Conservation (phyloP, 1,284 basidiomycete species). For the Pseudomicrostroma phylloplanum region DNA sequence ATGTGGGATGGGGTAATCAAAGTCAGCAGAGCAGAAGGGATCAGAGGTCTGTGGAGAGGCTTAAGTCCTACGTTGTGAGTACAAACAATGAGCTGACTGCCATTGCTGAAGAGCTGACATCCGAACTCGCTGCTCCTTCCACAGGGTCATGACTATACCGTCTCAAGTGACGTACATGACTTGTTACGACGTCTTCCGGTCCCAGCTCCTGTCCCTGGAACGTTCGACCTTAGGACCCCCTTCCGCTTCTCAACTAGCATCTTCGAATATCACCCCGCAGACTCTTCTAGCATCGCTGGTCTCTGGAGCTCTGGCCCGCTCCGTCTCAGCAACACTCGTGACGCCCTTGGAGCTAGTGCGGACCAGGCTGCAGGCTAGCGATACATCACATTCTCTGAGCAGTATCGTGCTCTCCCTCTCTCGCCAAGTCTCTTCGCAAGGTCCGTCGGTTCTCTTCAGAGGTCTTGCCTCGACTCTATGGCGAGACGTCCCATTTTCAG, state of each 20-base stretch:
- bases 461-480: slow-evolving; percentile 86
- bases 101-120: not conserved
- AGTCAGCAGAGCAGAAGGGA: slow-evolving; percentile 37
- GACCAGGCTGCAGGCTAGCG: slow-evolving; percentile 70
- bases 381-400: slow-evolving; percentile 19
- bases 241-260: slow-evolving; percentile 1
- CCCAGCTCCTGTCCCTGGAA: slow-evolving; percentile 14
- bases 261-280: slow-evolving; percentile 29
- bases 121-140: not conserved
- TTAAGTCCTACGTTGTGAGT: slow-evolving; percentile 39
- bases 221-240: not conserved
- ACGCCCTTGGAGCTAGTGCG: slow-evolving; percentile 90
- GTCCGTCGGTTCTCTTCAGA: slow-evolving; percentile 72
- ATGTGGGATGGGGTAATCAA: slow-evolving; percentile 46
- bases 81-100: not conserved
- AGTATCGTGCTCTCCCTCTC: slow-evolving; percentile 31
- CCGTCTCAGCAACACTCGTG: slow-evolving; percentile 69
- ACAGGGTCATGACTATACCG: slow-evolving; percentile 69
- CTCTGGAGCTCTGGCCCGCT: slow-evolving; percentile 76
- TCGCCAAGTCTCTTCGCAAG: slow-evolving; percentile 49
- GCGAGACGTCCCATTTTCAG: slow-evolving; percentile 95
- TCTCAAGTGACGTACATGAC: slow-evolving; percentile 92
- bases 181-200: slow-evolving; percentile 83
- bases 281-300: slow-evolving; percentile 64
- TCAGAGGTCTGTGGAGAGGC: slow-evolving; percentile 46